Percentiles rank a stretch among this genome's conserved stretches.
phyloP scores from a whole-genome alignment of 345 rosid genomes.

The Reutealis trisperma region DNA sequence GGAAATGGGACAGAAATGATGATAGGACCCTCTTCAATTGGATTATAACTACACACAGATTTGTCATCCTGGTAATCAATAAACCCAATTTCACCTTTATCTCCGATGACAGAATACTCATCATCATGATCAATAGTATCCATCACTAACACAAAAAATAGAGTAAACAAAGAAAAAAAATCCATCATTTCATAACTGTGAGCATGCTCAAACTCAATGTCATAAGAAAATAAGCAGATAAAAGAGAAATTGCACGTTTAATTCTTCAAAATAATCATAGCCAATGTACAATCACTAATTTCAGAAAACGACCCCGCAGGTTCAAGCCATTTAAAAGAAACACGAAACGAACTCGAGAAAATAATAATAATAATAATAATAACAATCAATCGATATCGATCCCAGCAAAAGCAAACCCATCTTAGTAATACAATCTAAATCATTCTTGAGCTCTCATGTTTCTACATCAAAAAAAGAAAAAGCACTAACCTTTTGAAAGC shows the following conservation, averaged over 20 bases:
- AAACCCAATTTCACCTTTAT: conserved; percentile 72
- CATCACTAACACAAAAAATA: conserved; percentile 33
- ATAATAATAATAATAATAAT: no score
- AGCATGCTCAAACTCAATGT: neutral
- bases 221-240: neutral
- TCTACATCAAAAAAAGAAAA: no score
- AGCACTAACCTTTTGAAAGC: no score
- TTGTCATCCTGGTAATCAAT: conserved; percentile 66
- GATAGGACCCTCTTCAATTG: conserved; percentile 57
- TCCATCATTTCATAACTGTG: neutral
- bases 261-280: neutral
- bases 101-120: conserved; percentile 67
- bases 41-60: conserved; percentile 50
- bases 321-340: no score
- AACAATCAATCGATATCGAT: neutral
- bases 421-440: no score
- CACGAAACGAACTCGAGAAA: neutral
- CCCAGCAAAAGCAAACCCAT: neutral
- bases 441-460: no score
- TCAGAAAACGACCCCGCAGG: neutral
- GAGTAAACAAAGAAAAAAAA: neutral
- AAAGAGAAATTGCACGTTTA: neutral
- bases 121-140: conserved; percentile 54
- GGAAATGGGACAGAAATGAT: conserved; percentile 71
- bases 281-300: neutral